A percentile compares a stretch with the other conserved stretches of the same genome.
Conservation (phyloP, 2,329 filamentous ascomycete species). For the Colletotrichum sp. region DNA sequence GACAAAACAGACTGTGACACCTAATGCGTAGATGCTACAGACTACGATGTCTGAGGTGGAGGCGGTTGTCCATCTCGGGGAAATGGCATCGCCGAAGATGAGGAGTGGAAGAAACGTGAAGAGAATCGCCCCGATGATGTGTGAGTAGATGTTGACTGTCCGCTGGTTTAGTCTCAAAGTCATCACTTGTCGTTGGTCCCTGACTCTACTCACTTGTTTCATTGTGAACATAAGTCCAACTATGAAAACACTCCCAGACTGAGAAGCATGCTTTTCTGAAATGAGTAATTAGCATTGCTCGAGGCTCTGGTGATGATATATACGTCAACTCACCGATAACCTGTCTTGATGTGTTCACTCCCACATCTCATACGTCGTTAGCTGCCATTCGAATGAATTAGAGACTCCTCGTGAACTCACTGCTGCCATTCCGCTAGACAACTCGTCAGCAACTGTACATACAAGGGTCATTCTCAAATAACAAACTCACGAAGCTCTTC, state of each 20-base stretch:
- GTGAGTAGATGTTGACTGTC: slow-evolving; percentile 52
- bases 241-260: not conserved
- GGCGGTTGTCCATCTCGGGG: slow-evolving; percentile 39
- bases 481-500: slow-evolving; percentile 2
- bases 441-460: not conserved
- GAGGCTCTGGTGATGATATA: not conserved
- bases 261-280: not conserved
- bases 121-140: slow-evolving; percentile 43
- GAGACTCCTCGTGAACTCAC: not conserved
- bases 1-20: slow-evolving; percentile 49
- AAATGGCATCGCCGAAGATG: slow-evolving; percentile 39
- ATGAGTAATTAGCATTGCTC: not conserved
- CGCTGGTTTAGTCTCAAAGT: not conserved
- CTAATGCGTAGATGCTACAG: slow-evolving; percentile 46
- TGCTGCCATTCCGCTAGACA: slow-evolving; percentile 10
- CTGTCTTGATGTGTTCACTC: slow-evolving; percentile 9
- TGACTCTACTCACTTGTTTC: not conserved
- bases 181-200: not conserved
- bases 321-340: not conserved
- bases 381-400: not conserved
- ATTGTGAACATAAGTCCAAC: slow-evolving; percentile 13
- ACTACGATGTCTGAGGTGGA: slow-evolving; percentile 43
- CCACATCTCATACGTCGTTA: not conserved
- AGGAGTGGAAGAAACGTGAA: slow-evolving; percentile 43
- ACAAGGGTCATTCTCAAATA: not conserved